Base-by-base conservation (phyloP, 225 moss, liverwort and hornwort species). In the Bryum argenteum region DNA sequence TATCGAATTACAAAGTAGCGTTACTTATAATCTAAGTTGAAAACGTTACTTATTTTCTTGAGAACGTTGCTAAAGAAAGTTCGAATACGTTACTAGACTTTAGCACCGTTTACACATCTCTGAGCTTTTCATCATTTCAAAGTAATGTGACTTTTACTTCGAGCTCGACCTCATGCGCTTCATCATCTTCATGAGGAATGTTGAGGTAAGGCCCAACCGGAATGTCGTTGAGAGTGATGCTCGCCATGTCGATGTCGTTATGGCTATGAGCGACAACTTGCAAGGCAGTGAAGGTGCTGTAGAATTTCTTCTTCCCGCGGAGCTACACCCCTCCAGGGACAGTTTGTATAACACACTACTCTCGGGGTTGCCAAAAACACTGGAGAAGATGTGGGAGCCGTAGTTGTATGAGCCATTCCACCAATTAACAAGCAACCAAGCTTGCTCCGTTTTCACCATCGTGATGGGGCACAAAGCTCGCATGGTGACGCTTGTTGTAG, bases 351-450 rank as follows among this genome's bases (percentile, higher is more conserved):
- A 0, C 42, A 53, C n/a, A n/a, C n/a, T n/a, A n/a, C n/a, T 24
- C 63, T 53, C 53, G 13, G 53, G 41, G 18, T 18, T 24, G n/a
- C 72, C 72, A 6, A 63, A 53, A n/a, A 42, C 23, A 0, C 17
- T 54, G 26, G 63, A 72, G 1, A 17, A 63, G 0, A 54, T 0
- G 0, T 41, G 42, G 0, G 72, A 72, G 0, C 72, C 63, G 24
- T 53, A 54, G 17, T 72, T 26, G 12, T 23, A 9, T 2, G 12
- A 3, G 9, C 53, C 54, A 5, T 1, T 13, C 62, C 62, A 72
- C 53, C 63, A 72, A 24, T 72, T 72, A 62, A 72, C 63, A 1
- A 63, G 9, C 0, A 72, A 7, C 62, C 62, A 72, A 17, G 63
- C 72, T 24, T 53, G 16, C 17, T 63, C 63, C 13, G 41, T 63